Conservation (phyloP, 345 rosid genomes). For the Linum lewisii region DNA sequence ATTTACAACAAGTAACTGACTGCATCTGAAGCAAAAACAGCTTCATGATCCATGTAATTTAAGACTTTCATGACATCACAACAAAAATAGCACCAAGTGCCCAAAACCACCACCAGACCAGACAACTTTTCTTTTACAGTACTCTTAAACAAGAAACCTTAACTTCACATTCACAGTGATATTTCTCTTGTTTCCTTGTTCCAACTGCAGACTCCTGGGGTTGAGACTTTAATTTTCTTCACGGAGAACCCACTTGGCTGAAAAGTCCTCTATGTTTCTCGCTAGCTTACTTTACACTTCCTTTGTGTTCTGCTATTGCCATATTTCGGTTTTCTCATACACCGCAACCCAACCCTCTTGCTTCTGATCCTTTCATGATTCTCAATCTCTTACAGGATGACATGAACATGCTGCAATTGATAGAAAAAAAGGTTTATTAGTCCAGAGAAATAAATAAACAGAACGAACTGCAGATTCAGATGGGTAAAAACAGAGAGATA, state of each 20-base stretch:
- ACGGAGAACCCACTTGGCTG: slow-evolving; percentile 35
- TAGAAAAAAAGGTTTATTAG: slow-evolving; percentile 8
- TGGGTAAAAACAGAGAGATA: background rate
- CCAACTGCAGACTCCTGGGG: background rate
- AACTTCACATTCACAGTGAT: background rate
- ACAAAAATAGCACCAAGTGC: background rate
- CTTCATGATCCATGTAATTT: background rate
- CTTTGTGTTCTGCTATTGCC: slow-evolving; percentile 1
- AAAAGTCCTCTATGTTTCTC: background rate
- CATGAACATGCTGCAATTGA: slow-evolving; percentile 63
- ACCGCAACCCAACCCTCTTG: slow-evolving; percentile 62
- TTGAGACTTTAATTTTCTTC: background rate
- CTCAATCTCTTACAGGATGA: slow-evolving; percentile 72
- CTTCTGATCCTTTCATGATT: slow-evolving; percentile 82
- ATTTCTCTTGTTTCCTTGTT: background rate
- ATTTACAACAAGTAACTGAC: background rate
- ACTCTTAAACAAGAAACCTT: background rate
- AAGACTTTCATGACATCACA: background rate
- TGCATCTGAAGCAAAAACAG: background rate
- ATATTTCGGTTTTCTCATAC: slow-evolving; percentile 21
- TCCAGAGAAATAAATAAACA: background rate
- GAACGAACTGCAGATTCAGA: too few species aligned
- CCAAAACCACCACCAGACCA: background rate
- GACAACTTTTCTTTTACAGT: background rate
- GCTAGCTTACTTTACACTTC: too few species aligned